Base-by-base conservation (phyloP, 2,329 filamentous ascomycete species). In the Tolypocladium sp. region DNA sequence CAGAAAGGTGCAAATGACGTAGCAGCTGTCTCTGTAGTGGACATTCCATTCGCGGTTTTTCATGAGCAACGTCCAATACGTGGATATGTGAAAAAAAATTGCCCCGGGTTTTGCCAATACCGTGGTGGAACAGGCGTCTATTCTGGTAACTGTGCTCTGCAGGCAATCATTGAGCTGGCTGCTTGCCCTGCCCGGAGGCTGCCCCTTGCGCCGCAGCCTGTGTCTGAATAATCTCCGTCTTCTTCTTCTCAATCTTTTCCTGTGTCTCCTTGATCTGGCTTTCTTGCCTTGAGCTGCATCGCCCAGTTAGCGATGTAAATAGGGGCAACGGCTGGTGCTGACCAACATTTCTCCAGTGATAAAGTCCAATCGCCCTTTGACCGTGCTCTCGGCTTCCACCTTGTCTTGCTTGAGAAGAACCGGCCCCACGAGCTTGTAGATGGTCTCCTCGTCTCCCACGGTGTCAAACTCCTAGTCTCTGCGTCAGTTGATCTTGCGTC, bases 391-490 rank as follows among this genome's bases (percentile, higher is more conserved):
- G 0, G 94, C 94, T 72, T 99, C 94, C 2, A 85, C 78, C 73
- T 90, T 92, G 60, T 97, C 94, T 74, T 99, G 94, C 80, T 97
- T 97, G 69, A 99, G 75, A 42, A 99, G 78, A 8, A 97, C 90
- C 0, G 94, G 94, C 0, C 94, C 94, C 54, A 96, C 86, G 49
- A 97, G 85, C 76, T 97, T 99, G 84, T 96, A 99, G 73, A 99
- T 96, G 63, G 86, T 91, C 69, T 95, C 89, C 66, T 88, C 89
- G 42, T 92, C 88, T 67, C 87, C 84, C 60, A 97, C 80, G 58
- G 82, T 81, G 46, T 85, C 81, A 73, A 97, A 97, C 74, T 97
- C 93, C 87, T 94, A 63, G 40, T 20, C 35, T 54, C 25, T 54
- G 10, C 12, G 56, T 40, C 9, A 35, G 25, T n/a, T 3, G 12